These are phyloP conservation scores for Condylostoma magnum DNA, from an alignment of 169 alveolate genomes.

Conservation along the genomic window DNA sequence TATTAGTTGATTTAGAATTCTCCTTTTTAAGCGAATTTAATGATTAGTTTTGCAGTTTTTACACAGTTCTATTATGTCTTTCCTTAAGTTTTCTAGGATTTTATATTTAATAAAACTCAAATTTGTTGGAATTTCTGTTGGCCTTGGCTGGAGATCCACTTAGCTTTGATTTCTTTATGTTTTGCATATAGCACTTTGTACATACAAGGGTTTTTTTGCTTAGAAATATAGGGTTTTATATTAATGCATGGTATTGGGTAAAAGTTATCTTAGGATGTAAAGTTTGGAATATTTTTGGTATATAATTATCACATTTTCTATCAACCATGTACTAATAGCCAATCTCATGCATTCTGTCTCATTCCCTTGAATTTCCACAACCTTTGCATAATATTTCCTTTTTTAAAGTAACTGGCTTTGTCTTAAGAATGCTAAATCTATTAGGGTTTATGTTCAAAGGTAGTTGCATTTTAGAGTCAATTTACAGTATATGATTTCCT, in stretches of 20 bases:
- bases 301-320: slow-evolving; percentile 47
- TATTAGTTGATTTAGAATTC: too few species aligned
- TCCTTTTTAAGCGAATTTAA: too few species aligned
- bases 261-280: slow-evolving; percentile 58
- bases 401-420: slow-evolving; percentile 52
- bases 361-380: slow-evolving; percentile 34
- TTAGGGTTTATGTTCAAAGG: slow-evolving; percentile 22
- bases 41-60: too few species aligned
- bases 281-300: slow-evolving; percentile 55
- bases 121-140: too few species aligned
- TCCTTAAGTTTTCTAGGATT: too few species aligned
- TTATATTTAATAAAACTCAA: too few species aligned
- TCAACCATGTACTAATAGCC: slow-evolving; percentile 50
- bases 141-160: too few species aligned
- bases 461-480: background rate
- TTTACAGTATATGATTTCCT: background rate
- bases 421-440: slow-evolving; percentile 5
- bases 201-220: slow-evolving; percentile 63
- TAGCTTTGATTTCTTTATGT: slow-evolving; percentile 37
- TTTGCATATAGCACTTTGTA: slow-evolving; percentile 51
- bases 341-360: slow-evolving; percentile 60
- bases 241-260: slow-evolving; percentile 49
- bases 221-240: slow-evolving; percentile 52
- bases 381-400: slow-evolving; percentile 55
- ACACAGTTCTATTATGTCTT: too few species aligned